A percentile compares a stretch with the other conserved stretches of the same genome.
Conservation (phyloP, 2,329 filamentous ascomycete genomes). For the Claviceps cyperi region DNA sequence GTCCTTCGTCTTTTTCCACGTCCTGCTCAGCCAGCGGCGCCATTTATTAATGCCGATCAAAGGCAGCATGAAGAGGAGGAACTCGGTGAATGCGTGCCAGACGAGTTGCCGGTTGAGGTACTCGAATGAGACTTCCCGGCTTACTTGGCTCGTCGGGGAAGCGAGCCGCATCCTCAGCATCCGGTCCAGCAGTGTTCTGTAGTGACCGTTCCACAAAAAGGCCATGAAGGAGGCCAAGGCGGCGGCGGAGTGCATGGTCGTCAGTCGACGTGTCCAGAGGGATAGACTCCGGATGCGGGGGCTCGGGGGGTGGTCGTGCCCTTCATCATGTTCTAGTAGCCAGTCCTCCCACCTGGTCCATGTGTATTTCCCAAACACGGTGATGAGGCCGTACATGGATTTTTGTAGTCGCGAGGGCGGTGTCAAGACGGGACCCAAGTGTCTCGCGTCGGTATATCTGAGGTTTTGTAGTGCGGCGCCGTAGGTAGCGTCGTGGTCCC, state of each 20-base stretch:
- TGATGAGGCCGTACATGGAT: conserved; percentile 66
- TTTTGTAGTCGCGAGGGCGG: conserved; percentile 76
- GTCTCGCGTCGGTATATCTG: conserved; percentile 73
- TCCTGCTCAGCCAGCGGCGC: conserved; percentile 74
- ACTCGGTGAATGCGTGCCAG: conserved; percentile 99
- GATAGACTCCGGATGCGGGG: conserved; percentile 43
- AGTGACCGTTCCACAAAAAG: conserved; percentile 81
- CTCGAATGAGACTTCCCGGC: conserved; percentile 88
- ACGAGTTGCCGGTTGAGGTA: conserved; percentile 95
- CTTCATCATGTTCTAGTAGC: conserved; percentile 62
- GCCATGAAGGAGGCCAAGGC: conserved; percentile 77
- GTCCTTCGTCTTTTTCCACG: conserved; percentile 69
- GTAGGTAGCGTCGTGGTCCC: conserved; percentile 93
- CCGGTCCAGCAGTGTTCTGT: conserved; percentile 80
- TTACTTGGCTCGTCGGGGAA: conserved; percentile 71
- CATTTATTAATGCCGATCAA: conserved; percentile 90
- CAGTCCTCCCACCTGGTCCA: conserved; percentile 90
- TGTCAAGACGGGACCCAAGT: conserved; percentile 43
- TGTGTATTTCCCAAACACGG: conserved; percentile 73
- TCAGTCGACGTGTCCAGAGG: conserved; percentile 51
- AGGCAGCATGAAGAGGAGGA: conserved; percentile 90
- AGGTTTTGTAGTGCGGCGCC: conserved; percentile 87
- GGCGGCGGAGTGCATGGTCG: conserved; percentile 65
- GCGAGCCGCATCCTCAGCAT: conserved; percentile 72
- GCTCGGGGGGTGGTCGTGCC: conserved; percentile 45